Evolutionary conservation across 2,329 filamentous ascomycete species (phyloP), one percentile per base, ranked within the genome.

Genomic region (Talaromyces sp.): DNA sequence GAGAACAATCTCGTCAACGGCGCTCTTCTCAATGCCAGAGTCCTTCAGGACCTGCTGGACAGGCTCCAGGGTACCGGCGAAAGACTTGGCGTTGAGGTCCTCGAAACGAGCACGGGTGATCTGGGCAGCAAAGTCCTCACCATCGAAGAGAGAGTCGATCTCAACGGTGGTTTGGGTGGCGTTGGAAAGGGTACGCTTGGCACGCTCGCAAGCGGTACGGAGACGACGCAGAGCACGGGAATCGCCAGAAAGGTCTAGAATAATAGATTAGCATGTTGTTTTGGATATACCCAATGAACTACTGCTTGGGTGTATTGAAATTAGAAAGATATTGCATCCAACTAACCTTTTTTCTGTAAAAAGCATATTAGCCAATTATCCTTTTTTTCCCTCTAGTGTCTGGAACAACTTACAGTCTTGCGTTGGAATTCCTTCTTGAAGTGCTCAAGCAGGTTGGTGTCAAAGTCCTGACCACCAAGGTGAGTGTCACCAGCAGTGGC

Each of bases 81-180:
- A 99, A 71, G 91, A 89, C 84, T 96, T 93, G 80, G 89, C 89
- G 85, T 98, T 98, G 69, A 99, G 85, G 77, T 98, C 95, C 82
- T 99, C 95, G 82, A 99, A 99, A 84, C 93, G 90, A 73, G 95
- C 95, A 86, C 95, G 93, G 76, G 95, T 98, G 80, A 99, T 96
- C 79, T 90, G 90, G 77, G 93, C 86, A 82, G 93, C 93, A 84
- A 96, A 97, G 80, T 99, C 95, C 81, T 97, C 91, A 71, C 95
- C 93, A 71, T 98, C 95, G 77, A 95, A 98, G 68, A 99, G 89
- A 69, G 93, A 97, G 83, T 98, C 95, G 73, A 98, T 98, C 83
- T 99, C 95, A 71, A 98, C 91, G 71, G 92, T 96, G 73, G 95
- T 96, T 83, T 97, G 93, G 63, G 95, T 93, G 80, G 91, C 93